Evolutionary conservation across 495 filamentous ascomycete genomes (phyloP), one percentile per base, ranked within the genome.

Genomic region (Sabuloglossum arenarium): DNA sequence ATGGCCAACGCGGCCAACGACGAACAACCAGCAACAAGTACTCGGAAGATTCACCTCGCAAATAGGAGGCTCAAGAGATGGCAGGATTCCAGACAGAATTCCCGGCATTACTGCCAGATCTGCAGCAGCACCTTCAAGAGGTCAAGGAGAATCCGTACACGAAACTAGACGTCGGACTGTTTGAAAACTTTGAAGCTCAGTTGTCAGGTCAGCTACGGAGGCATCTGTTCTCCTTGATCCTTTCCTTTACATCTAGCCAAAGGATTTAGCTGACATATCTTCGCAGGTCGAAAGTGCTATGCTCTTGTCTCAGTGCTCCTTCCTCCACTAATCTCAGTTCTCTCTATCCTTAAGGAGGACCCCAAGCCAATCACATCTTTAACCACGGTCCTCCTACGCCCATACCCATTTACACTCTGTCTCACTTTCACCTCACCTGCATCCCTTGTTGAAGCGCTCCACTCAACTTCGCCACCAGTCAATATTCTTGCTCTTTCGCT

Each of bases 401-500:
- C 75, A 8, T 60, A 75, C 0, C 63, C 62, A 43, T 80, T 80
- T 62, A 66, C 67, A 23, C 68, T 77, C 25, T 62, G 76, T 30
- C 62, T 77, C 31, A 24, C 42, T 1, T 56, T 32, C 27, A 68
- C 68, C n/a, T 73, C 77, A 9, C 69, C 77, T 12, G 19, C 34
- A 23, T 47, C 55, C 8, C 55, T 56, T 47, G 55, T 46, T 23
- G 55, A 45, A 23, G 55, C 55, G 1, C 34, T 56, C 11, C 11
- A 29, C 29, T 56, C 55, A 10, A 5, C 37, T 27, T 56, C 55
- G 0, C 6, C 37, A 6, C 29, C 34, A 16, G 42, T 84, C 61
- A 88, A 90, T 61, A 61, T 81, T 11, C 73, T 90, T 21, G 82
- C 77, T 55, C 73, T 94, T 28, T 71, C 75, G 2, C 65, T 94